Percentiles rank a stretch among this genome's conserved stretches.
These are phyloP conservation scores for Acacia melanoxylon DNA, from an alignment of 306 rosid genomes.

Conservation along the genomic window DNA sequence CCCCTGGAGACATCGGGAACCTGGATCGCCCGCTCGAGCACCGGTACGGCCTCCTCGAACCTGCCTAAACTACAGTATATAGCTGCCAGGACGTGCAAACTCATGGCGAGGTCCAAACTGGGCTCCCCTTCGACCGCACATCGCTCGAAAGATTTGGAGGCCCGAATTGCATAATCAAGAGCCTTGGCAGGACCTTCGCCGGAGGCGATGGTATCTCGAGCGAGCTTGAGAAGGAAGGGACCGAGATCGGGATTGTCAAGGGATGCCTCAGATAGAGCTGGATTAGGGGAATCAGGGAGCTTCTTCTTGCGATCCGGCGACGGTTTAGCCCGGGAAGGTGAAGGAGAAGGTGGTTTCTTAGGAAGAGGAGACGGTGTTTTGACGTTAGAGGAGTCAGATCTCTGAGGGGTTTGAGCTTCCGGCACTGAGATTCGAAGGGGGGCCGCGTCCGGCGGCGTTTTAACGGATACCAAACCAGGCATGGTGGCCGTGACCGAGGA, in stretches of 20 bases:
- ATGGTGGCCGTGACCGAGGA: constrained; percentile 29
- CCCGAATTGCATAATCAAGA: constrained; percentile 77
- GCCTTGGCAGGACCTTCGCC: constrained; percentile 95
- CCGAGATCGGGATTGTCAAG: constrained; percentile 99
- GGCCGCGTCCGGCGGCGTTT: constrained; percentile 67
- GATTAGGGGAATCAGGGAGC: constrained; percentile 62
- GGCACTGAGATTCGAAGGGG: constrained; percentile 69
- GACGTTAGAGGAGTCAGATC: constrained; percentile 47
- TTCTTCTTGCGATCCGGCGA: constrained; percentile 68
- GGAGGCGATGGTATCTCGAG: constrained; percentile 89
- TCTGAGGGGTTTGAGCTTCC: constrained; percentile 48
- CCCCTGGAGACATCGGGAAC: constrained; percentile 67
- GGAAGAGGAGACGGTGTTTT: constrained; percentile 76
- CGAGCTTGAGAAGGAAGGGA: constrained; percentile 88
- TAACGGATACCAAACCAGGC: constrained; percentile 88
- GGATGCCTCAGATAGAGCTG: constrained; percentile 58
- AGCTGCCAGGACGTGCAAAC: constrained; percentile 92
- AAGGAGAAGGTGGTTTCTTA: constrained; percentile 72
- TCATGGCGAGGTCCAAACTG: constrained; percentile 92
- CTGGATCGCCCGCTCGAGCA: constrained; percentile 82
- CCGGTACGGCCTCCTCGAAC: constrained; percentile 95
- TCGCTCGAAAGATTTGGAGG: constrained; percentile 90
- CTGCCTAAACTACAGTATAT: constrained; percentile 88
- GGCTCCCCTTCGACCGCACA: constrained; percentile 82
- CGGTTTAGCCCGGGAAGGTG: constrained; percentile 73